phyloP scores from a whole-genome alignment of 1,139 yeast species.

The Debaryomycetaceae sp. region DNA sequence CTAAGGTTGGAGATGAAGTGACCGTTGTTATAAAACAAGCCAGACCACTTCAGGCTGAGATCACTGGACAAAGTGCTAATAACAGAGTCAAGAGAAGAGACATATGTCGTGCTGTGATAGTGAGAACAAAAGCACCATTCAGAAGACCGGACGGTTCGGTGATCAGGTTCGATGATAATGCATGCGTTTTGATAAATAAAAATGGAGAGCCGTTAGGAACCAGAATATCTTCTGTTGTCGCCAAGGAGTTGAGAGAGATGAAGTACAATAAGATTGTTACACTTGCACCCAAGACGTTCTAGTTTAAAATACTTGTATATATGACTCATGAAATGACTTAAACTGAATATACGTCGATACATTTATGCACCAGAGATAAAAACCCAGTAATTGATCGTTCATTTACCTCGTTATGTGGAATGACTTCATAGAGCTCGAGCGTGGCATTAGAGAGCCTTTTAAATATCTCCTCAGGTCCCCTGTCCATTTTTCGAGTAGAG shows the following conservation, averaged over 20 bases:
- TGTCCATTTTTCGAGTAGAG: background rate
- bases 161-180: slow-evolving; percentile 90
- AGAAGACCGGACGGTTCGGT: slow-evolving; percentile 86
- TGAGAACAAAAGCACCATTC: slow-evolving; percentile 84
- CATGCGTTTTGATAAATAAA: slow-evolving; percentile 91
- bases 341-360: slow-evolving; percentile 1
- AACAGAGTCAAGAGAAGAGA: slow-evolving; percentile 94
- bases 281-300: slow-evolving; percentile 84
- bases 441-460: background rate
- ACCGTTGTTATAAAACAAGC: slow-evolving; percentile 96
- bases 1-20: slow-evolving; percentile 84
- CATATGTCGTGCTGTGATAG: slow-evolving; percentile 92
- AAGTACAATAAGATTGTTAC: slow-evolving; percentile 85
- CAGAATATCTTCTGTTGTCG: slow-evolving; percentile 87
- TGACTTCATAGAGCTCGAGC: background rate
- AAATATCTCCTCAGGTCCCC: background rate
- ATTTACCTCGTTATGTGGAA: background rate
- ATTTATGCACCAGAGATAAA: background rate
- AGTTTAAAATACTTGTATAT: slow-evolving; percentile 12
- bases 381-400: background rate
- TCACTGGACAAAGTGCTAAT: slow-evolving; percentile 65
- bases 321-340: background rate
- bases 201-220: slow-evolving; percentile 94
- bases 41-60: slow-evolving; percentile 59
- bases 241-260: slow-evolving; percentile 83